phyloP scores from a whole-genome alignment of 1,139 yeast genomes.

The Suhomyces coccinellae region DNA sequence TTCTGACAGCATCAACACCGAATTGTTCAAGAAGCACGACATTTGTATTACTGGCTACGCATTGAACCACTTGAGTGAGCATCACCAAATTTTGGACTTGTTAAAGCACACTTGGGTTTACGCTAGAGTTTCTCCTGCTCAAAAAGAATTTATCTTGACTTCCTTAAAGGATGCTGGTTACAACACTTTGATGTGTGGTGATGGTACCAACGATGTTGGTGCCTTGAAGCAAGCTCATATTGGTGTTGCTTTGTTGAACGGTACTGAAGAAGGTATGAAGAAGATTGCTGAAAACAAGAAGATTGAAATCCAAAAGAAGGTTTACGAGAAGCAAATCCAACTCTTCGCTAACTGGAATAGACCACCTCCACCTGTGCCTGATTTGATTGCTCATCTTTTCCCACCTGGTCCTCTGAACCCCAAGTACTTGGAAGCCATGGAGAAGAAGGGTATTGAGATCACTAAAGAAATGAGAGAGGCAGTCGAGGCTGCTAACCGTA shows the following conservation, averaged over 20 bases:
- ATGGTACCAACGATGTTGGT: constrained; percentile 99
- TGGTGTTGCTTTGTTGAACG: constrained; percentile 95
- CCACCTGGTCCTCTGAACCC: constrained; percentile 97
- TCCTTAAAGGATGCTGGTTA: constrained; percentile 87
- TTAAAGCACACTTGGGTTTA: constrained; percentile 94
- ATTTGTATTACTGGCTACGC: constrained; percentile 96
- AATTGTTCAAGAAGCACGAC: constrained; percentile 68
- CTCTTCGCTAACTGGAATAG: constrained; percentile 80
- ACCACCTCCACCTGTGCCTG: constrained; percentile 86
- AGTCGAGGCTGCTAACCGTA: constrained; percentile 52
- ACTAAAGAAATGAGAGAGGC: constrained; percentile 64
- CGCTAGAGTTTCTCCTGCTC: constrained; percentile 96
- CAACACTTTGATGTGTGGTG: constrained; percentile 98
- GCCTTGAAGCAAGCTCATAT: constrained; percentile 98
- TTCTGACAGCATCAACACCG: constrained; percentile 56
- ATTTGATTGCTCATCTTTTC: constrained; percentile 84
- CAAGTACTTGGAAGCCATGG: constrained; percentile 80
- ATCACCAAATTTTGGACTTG: constrained; percentile 66
- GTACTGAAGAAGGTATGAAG: constrained; percentile 93
- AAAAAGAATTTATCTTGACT: constrained; percentile 87
- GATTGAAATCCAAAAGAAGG: constrained; percentile 60
- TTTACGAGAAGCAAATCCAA: constrained; percentile 83
- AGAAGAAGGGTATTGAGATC: constrained; percentile 74
- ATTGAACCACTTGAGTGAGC: constrained; percentile 60
- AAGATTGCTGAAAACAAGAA: constrained; percentile 82